These are phyloP conservation scores for Kuraishia floccosa DNA, from an alignment of 805 yeast species.

Conservation along the genomic window DNA sequence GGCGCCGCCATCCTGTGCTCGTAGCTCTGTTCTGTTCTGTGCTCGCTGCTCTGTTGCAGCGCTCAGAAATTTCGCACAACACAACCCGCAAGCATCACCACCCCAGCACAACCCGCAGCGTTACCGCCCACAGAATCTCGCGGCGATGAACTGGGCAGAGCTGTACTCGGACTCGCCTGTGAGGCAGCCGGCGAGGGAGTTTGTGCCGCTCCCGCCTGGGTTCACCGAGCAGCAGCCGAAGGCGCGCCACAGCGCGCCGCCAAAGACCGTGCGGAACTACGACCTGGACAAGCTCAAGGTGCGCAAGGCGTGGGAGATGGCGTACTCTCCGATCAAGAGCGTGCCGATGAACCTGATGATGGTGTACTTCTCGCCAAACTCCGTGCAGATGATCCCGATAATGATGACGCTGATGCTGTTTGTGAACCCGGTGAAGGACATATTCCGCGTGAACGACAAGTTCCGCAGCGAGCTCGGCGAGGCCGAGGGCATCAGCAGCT, in stretches of 20 bases:
- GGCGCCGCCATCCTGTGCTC: no score
- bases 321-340: slow-evolving; percentile 66
- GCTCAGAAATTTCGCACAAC: no score
- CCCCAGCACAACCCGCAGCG: no score
- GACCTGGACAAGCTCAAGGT: slow-evolving; percentile 27
- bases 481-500: slow-evolving; percentile 2
- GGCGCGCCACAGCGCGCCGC: not conserved
- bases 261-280: slow-evolving; percentile 3
- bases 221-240: not conserved
- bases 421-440: slow-evolving; percentile 66
- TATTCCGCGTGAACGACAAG: slow-evolving; percentile 40
- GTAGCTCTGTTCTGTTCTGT: no score
- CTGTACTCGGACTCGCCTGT: no score
- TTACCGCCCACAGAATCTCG: no score
- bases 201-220: slow-evolving; percentile 2
- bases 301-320: slow-evolving; percentile 80
- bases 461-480: slow-evolving; percentile 27
- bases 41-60: no score
- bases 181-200: no score
- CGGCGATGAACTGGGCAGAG: no score
- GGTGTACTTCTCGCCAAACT: slow-evolving; percentile 89
- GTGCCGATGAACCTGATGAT: slow-evolving; percentile 86
- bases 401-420: slow-evolving; percentile 83
- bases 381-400: slow-evolving; percentile 82
- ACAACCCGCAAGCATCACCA: no score